A percentile compares a stretch with the other conserved stretches of the same genome.
Evolutionary conservation across 2,329 filamentous ascomycete species (phyloP).

Genomic region (Diplodia seriata): DNA sequence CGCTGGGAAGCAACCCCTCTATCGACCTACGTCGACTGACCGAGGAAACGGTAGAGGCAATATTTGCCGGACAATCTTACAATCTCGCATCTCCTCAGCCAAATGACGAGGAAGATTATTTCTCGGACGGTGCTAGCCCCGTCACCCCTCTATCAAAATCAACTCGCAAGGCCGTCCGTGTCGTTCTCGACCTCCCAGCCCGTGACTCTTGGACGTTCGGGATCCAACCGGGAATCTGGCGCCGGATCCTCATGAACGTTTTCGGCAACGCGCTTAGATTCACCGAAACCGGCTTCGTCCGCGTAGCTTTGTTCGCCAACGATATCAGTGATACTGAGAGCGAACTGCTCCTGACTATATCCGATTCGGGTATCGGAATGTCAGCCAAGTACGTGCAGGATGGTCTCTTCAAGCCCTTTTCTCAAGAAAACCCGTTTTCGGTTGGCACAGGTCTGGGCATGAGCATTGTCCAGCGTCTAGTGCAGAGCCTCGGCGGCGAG

Average conservation of each 20-base stretch:
- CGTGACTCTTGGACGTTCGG: conserved; percentile 58
- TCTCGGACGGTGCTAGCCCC: background rate
- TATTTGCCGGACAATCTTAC: conserved; percentile 32
- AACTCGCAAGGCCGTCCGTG: conserved; percentile 33
- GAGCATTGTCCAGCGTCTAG: conserved; percentile 48
- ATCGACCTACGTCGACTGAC: conserved; percentile 46
- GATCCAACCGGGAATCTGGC: conserved; percentile 59
- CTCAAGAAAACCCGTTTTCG: conserved; percentile 47
- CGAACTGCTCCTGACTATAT: conserved; percentile 41
- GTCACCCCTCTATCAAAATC: no score
- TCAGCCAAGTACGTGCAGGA: conserved; percentile 47
- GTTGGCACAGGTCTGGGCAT: conserved; percentile 50
- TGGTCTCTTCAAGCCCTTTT: conserved; percentile 48
- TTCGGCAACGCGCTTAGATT: conserved; percentile 70
- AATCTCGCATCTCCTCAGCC: background rate
- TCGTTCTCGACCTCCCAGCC: conserved; percentile 61
- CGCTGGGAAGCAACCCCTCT: background rate
- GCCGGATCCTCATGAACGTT: conserved; percentile 67
- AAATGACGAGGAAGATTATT: background rate
- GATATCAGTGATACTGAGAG: background rate
- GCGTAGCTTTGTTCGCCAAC: background rate
- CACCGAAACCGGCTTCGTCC: conserved; percentile 45
- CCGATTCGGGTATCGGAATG: conserved; percentile 51
- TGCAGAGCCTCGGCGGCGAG: conserved; percentile 46
- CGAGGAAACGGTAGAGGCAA: conserved; percentile 48